A percentile compares a stretch with the other conserved stretches of the same genome.
Evolutionary conservation across 768 basidiomycete species (phyloP).

Genomic region (Auricularia auricula-judae): DNA sequence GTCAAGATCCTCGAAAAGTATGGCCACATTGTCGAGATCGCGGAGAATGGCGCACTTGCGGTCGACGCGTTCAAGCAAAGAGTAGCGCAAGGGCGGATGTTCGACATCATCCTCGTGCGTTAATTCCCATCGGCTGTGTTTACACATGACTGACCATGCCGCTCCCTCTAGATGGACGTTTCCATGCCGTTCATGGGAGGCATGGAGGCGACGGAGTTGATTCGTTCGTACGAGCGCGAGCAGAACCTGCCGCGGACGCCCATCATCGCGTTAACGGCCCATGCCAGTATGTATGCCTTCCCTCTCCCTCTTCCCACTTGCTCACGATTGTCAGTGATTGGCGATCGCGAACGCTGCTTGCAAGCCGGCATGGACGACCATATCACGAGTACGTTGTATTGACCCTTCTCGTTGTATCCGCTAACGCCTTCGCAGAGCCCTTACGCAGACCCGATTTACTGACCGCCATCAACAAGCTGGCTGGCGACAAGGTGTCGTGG

Average conservation of each 20-base stretch:
- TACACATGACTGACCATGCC: not conserved
- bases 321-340: slow-evolving; percentile 56
- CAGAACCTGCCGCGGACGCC: slow-evolving; percentile 64
- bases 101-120: slow-evolving; percentile 85
- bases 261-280: slow-evolving; percentile 94
- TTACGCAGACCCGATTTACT: slow-evolving; percentile 67
- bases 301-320: not conserved
- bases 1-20: slow-evolving; percentile 95
- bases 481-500: slow-evolving; percentile 39
- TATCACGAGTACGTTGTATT: slow-evolving; percentile 54
- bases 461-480: slow-evolving; percentile 74
- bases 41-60: slow-evolving; percentile 91
- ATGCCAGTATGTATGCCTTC: slow-evolving; percentile 66
- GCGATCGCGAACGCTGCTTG: slow-evolving; percentile 65
- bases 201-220: slow-evolving; percentile 92
- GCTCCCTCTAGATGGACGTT: slow-evolving; percentile 71
- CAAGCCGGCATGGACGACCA: slow-evolving; percentile 72
- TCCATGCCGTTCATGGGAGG: slow-evolving; percentile 99
- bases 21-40: slow-evolving; percentile 91
- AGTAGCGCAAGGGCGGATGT: slow-evolving; percentile 57
- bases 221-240: slow-evolving; percentile 72
- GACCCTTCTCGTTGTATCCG: slow-evolving; percentile 5
- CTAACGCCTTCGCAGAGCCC: slow-evolving; percentile 42
- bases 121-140: not conserved
- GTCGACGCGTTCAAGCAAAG: slow-evolving; percentile 85